These are phyloP conservation scores for Edaphochlamys debaryana DNA, from an alignment of 139 green algal species.

Conservation along the genomic window DNA sequence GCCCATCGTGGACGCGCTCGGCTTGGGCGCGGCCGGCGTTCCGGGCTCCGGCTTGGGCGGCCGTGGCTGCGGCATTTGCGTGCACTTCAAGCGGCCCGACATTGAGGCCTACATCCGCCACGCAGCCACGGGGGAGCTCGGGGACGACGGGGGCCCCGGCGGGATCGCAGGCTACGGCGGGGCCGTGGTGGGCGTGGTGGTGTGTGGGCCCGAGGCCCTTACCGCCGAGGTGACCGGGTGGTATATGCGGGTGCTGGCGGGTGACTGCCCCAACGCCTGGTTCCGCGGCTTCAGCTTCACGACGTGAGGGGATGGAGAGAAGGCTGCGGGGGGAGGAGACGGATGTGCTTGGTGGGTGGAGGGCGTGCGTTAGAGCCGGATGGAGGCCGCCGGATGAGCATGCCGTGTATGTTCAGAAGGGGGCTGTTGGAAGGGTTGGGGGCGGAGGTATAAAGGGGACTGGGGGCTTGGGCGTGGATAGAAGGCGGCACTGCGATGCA, in stretches of 20 bases:
- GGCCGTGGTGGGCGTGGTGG: constrained; percentile 16
- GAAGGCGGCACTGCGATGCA: too few relatives aligned
- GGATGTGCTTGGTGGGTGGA: too few relatives aligned
- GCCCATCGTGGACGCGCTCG: neutral
- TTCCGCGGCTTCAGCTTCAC: constrained; percentile 41
- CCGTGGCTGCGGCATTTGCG: neutral
- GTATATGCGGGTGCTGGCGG: neutral
- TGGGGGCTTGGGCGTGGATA: too few relatives aligned
- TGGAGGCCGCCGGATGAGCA: too few relatives aligned
- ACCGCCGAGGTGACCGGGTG: neutral
- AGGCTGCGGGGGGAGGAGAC: too few relatives aligned
- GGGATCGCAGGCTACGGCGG: neutral
- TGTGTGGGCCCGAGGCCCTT: constrained; percentile 27
- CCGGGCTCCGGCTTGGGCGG: neutral
- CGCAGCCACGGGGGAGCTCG: too few relatives aligned
- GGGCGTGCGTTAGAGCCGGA: too few relatives aligned
- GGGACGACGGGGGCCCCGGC: too few relatives aligned
- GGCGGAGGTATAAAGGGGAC: too few relatives aligned
- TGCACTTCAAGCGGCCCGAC: constrained; percentile 6
- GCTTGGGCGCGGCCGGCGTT: neutral
- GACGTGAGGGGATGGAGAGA: neutral
- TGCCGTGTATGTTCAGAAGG: too few relatives aligned
- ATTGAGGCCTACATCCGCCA: constrained; percentile 4
- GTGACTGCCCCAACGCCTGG: neutral
- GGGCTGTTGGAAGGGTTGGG: too few relatives aligned